These are phyloP conservation scores for Aristolochia fimbriata DNA, from an alignment of 164 flowering plant genomes.

Conservation along the genomic window DNA sequence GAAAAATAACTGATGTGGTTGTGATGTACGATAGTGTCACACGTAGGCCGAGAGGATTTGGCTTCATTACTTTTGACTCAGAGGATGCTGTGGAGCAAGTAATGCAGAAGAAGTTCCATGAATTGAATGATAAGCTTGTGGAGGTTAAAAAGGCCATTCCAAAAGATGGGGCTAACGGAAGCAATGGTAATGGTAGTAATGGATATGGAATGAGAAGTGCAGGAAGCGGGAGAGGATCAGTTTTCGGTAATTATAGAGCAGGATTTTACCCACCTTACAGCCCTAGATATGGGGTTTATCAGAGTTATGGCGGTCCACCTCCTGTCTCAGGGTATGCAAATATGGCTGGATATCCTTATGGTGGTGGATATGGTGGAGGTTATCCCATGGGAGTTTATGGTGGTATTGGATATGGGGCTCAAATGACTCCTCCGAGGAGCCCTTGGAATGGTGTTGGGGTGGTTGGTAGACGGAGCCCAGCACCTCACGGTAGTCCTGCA, in stretches of 20 bases:
- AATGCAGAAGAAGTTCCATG: slow-evolving; percentile 42
- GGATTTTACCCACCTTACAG: slow-evolving; percentile 7
- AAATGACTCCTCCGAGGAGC: slow-evolving; percentile 6
- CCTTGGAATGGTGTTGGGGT: slow-evolving; percentile 12
- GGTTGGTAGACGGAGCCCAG: slow-evolving; percentile 8
- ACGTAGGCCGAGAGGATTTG: slow-evolving; percentile 66
- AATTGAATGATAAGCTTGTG: slow-evolving; percentile 45
- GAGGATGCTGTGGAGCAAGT: slow-evolving; percentile 68
- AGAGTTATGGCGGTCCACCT: slow-evolving; percentile 5
- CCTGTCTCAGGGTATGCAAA: slow-evolving; percentile 8
- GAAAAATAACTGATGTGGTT: slow-evolving; percentile 54
- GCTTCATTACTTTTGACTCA: slow-evolving; percentile 59
- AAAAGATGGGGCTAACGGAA: slow-evolving; percentile 20
- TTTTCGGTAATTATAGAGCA: slow-evolving; percentile 4
- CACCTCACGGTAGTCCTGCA: slow-evolving; percentile 5
- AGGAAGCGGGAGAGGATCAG: slow-evolving; percentile 4
- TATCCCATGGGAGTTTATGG: slow-evolving; percentile 11
- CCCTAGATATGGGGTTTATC: slow-evolving; percentile 11
- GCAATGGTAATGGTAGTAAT: not conserved
- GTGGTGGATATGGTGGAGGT: slow-evolving; percentile 1
- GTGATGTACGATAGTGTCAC: slow-evolving; percentile 60
- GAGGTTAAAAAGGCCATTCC: slow-evolving; percentile 83
- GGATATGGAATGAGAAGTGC: not conserved
- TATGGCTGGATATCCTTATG: slow-evolving; percentile 3
- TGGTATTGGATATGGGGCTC: slow-evolving; percentile 10